A percentile compares a stretch with the other conserved stretches of the same genome.
Conservation (phyloP, 2,329 filamentous ascomycete genomes). For the Fulvia fulva region DNA sequence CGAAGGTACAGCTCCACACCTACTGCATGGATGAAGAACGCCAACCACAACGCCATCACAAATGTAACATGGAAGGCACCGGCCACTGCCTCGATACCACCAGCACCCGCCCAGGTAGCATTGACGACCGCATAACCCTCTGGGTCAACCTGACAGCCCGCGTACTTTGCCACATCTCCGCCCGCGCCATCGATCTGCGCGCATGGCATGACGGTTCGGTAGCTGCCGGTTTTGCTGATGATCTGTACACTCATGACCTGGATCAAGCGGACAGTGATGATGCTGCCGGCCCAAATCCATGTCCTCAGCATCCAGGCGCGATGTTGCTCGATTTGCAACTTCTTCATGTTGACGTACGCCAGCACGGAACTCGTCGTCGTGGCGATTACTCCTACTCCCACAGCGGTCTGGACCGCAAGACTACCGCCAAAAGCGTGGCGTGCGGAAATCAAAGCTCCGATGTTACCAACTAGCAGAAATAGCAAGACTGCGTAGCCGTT, state of each 20-base stretch:
- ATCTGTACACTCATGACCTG: conserved; percentile 42
- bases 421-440: conserved; percentile 53
- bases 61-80: conserved; percentile 49
- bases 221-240: conserved; percentile 34
- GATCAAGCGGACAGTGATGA: conserved; percentile 52
- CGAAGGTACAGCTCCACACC: conserved; percentile 43
- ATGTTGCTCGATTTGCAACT: conserved; percentile 60
- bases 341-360: conserved; percentile 56
- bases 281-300: conserved; percentile 36
- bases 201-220: conserved; percentile 44
- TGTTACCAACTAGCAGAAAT: conserved; percentile 45
- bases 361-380: conserved; percentile 45
- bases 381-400: conserved; percentile 44
- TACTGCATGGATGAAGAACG: conserved; percentile 49
- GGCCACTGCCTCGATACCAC: conserved; percentile 31
- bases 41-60: conserved; percentile 52
- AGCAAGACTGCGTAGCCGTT: conserved; percentile 55
- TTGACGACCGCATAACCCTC: conserved; percentile 31
- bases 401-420: conserved; percentile 46
- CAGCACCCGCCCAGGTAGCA: conserved; percentile 27
- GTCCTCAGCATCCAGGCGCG: conserved; percentile 60
- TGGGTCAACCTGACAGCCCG: conserved; percentile 43
- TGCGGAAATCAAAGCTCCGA: conserved; percentile 53
- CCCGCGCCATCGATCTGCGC: conserved; percentile 43
- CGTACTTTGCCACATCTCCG: conserved; percentile 36